phyloP scores from a whole-genome alignment of 352 stramenopile genomes.

The Phytophthora litchii region DNA sequence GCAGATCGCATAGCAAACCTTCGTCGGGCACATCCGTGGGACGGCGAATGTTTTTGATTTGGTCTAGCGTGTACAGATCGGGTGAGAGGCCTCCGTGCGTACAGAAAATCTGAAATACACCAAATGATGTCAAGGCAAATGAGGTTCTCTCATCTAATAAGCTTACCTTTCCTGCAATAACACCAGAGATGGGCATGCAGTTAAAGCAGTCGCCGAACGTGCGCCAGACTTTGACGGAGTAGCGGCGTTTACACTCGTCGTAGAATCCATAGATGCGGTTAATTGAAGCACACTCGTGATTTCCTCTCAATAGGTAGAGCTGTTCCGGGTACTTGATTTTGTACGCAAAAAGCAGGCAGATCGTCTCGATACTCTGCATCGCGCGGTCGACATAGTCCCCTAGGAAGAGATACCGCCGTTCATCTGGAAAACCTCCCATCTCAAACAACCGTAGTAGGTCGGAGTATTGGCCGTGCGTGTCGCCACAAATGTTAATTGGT shows the following conservation, averaged over 20 bases:
- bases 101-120: slow-evolving; percentile 92
- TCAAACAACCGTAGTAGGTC: slow-evolving; percentile 98
- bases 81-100: slow-evolving; percentile 95
- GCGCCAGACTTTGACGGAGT: slow-evolving; percentile 93
- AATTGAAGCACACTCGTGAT: slow-evolving; percentile 98
- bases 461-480: slow-evolving; percentile 99
- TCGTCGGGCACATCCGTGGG: slow-evolving; percentile 88
- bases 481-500: slow-evolving; percentile 97
- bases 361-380: slow-evolving; percentile 98
- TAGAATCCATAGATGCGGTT: slow-evolving; percentile 99
- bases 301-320: slow-evolving; percentile 97
- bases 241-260: slow-evolving; percentile 97
- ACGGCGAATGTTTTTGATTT: slow-evolving; percentile 92
- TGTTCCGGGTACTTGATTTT: slow-evolving; percentile 99
- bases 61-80: slow-evolving; percentile 96
- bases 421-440: slow-evolving; percentile 90
- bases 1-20: slow-evolving; percentile 83
- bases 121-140: not conserved
- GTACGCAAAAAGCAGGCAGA: slow-evolving; percentile 97
- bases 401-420: slow-evolving; percentile 71
- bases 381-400: slow-evolving; percentile 95
- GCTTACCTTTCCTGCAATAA: slow-evolving; percentile 94
- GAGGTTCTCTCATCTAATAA: not conserved
- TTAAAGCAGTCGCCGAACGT: slow-evolving; percentile 99
- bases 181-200: slow-evolving; percentile 95